Conservation (phyloP, 306 rosid species). For the Fagus sylvatica region DNA sequence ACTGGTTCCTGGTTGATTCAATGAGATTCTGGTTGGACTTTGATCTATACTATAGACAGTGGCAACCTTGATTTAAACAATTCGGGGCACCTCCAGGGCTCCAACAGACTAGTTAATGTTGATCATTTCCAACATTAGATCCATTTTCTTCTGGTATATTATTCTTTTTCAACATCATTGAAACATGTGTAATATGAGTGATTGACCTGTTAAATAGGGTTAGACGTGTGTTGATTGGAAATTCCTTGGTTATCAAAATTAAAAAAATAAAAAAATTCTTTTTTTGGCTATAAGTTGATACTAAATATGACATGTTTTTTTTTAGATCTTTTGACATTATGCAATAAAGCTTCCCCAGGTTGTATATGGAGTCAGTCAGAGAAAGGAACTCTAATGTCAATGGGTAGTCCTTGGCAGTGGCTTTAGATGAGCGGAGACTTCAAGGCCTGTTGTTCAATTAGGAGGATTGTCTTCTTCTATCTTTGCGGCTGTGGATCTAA, state of each 20-base stretch:
- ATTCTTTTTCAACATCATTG: not conserved
- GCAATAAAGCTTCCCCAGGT: not conserved
- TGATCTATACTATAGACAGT: too few relatives aligned
- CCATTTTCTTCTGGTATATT: not conserved
- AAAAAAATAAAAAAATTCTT: not conserved
- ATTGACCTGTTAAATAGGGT: not conserved
- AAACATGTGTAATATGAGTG: not conserved
- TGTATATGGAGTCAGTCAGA: not conserved
- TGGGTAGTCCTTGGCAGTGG: not conserved
- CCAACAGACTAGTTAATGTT: too few relatives aligned
- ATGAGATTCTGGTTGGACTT: too few relatives aligned
- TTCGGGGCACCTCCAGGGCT: too few relatives aligned
- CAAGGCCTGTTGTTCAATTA: not conserved
- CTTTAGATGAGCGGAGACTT: not conserved
- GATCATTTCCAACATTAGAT: not conserved
- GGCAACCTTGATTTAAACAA: too few relatives aligned
- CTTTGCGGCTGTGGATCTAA: not conserved
- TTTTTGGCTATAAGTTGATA: not conserved
- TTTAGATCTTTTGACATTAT: not conserved
- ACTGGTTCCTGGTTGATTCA: too few relatives aligned
- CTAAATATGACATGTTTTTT: not conserved
- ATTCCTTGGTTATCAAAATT: not conserved
- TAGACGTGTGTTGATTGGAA: not conserved
- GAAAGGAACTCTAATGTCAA: not conserved
- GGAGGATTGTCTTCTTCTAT: not conserved